Percentiles rank a stretch among this genome's conserved stretches.
These are phyloP conservation scores for Torulaspora delbrueckii DNA, from an alignment of 805 yeast genomes.

Conservation along the genomic window DNA sequence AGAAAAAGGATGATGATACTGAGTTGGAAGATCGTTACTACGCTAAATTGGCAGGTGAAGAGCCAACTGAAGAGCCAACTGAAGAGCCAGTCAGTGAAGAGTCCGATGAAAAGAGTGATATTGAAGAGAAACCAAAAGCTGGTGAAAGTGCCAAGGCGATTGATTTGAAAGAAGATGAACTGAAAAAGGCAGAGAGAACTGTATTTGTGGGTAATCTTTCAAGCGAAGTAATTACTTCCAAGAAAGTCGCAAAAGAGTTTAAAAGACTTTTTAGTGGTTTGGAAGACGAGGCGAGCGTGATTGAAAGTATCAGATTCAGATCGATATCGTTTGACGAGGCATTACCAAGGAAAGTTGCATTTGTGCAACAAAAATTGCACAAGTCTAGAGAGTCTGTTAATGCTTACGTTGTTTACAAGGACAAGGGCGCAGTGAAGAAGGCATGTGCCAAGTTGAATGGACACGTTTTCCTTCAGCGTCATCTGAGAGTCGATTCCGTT, in stretches of 20 bases:
- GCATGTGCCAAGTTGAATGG: constrained; percentile 54
- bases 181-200: constrained; percentile 78
- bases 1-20: constrained; percentile 28
- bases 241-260: constrained; percentile 55
- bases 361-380: constrained; percentile 72
- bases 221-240: constrained; percentile 57
- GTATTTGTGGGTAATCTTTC: constrained; percentile 86
- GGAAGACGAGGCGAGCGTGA: constrained; percentile 19
- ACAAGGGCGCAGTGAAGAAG: constrained; percentile 40
- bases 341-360: constrained; percentile 89
- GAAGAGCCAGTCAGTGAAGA: not conserved
- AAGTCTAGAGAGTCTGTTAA: constrained; percentile 74
- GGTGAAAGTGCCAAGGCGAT: constrained; percentile 42
- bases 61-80: constrained; percentile 9
- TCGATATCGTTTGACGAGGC: constrained; percentile 85
- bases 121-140: constrained; percentile 23
- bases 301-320: constrained; percentile 82
- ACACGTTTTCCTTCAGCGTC: constrained; percentile 60
- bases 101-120: constrained; percentile 3
- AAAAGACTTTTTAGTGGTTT: constrained; percentile 49
- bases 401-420: constrained; percentile 77
- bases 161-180: constrained; percentile 64
- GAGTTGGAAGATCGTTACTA: constrained; percentile 55
- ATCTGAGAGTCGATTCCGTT: constrained; percentile 87
- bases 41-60: constrained; percentile 41